Conservation (phyloP, 192 early-diverging fungal genomes). For the Dispira parvispora region DNA sequence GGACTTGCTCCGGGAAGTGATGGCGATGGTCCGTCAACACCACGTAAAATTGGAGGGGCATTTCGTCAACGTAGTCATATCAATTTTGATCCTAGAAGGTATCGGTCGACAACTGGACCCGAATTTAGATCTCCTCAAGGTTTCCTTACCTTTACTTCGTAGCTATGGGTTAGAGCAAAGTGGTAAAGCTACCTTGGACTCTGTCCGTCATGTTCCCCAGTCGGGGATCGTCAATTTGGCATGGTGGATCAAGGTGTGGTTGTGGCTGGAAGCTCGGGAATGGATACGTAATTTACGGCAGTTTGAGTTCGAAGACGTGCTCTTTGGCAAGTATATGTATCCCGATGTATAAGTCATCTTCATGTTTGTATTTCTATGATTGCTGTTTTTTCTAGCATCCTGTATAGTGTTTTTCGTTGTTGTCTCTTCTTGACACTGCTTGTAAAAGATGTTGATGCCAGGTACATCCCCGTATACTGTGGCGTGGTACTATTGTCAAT, state of each 20-base stretch:
- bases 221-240: conserved; percentile 13
- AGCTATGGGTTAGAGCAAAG: conserved; percentile 34
- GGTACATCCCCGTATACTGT: too few relatives aligned
- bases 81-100: conserved; percentile 85
- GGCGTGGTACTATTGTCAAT: too few relatives aligned
- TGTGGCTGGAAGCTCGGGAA: conserved; percentile 37
- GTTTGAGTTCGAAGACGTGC: conserved; percentile 1
- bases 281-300: conserved; percentile 17
- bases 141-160: conserved; percentile 53
- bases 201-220: conserved; percentile 25
- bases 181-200: conserved; percentile 21
- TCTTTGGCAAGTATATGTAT: conserved; percentile 7
- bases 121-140: conserved; percentile 76
- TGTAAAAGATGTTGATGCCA: too few relatives aligned
- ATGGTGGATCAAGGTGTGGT: conserved; percentile 45
- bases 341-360: neutral
- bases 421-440: too few relatives aligned
- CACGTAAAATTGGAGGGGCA: conserved; percentile 89
- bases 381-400: too few relatives aligned
- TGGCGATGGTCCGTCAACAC: conserved; percentile 75
- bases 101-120: conserved; percentile 85
- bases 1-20: conserved; percentile 62
- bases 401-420: too few relatives aligned
- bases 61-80: conserved; percentile 84
- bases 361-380: too few relatives aligned